Base-by-base conservation (phyloP, 345 rosid species). In the Anastatica hierochuntica region DNA sequence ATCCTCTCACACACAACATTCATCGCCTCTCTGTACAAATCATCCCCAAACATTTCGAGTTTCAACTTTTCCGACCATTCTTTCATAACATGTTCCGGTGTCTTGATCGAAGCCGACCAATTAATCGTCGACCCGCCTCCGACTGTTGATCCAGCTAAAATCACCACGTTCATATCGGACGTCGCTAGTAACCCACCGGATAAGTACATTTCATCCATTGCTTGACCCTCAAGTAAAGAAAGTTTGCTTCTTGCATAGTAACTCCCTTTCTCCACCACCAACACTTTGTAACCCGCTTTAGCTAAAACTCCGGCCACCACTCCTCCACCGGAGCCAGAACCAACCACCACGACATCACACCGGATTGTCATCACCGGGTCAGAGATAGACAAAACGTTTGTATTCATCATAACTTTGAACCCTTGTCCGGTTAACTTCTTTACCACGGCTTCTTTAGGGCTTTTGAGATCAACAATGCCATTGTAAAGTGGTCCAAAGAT, bases 71-170 rank as follows among this genome's bases (percentile, higher is more conserved):
- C 66, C 14, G 61, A 52, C 95, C 97, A 89, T 58, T 89, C 94
- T 0, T 81, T 70, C 43, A 71, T 72, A 18, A 89, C 94, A 55
- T 83, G 80, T n/a, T 71, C 67, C 0, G 97, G 97, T 43, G 95
- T 83, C 51, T 52, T 72, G 5, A 89, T 56, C 1, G 92, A 85
- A 34, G 95, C 95, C 0, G 95, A 85, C 95, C 97, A 88, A 56
- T 88, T 88, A 53, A 88, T 62, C 0, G 97, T 60, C 0, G 95
- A 88, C 8, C 92, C 97, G 3, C 97, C 97, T 48, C 95, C 95
- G 10, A 88, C 90, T 0, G 95, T 85, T 0, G 95, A 80, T 4
- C 97, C 95, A 0, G 89, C 95, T 8, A 88, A 85, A 4, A 88
- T 5, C 26, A 75, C 54, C 5, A 71, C 49, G 11, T 78, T 74